Percentiles rank a stretch among this genome's conserved stretches.
These are phyloP conservation scores for Lentinula edodes DNA, from an alignment of 768 basidiomycete genomes.

Conservation along the genomic window DNA sequence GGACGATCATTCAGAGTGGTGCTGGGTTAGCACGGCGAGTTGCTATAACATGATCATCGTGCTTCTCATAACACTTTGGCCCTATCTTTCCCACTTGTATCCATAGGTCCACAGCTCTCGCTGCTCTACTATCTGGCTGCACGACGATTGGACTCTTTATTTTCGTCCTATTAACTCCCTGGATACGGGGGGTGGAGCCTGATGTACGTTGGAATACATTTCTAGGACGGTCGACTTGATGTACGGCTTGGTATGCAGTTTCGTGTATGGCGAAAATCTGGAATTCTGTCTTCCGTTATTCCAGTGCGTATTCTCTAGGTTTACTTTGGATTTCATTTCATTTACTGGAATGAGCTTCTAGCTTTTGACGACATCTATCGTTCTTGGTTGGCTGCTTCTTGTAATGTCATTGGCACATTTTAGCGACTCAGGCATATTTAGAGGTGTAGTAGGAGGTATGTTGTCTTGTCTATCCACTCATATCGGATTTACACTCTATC, in stretches of 20 bases:
- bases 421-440: constrained; percentile 58
- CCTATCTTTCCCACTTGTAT: background rate
- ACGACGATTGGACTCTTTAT: constrained; percentile 67
- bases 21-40: constrained; percentile 49
- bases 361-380: constrained; percentile 62
- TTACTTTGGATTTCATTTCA: background rate
- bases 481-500: background rate
- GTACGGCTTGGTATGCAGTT: constrained; percentile 39
- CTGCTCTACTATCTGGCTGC: constrained; percentile 48
- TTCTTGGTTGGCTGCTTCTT: constrained; percentile 63
- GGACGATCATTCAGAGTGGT: constrained; percentile 28
- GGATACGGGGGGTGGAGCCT: constrained; percentile 60
- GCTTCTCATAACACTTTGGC: background rate
- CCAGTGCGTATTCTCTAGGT: constrained; percentile 34
- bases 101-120: constrained; percentile 46
- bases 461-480: constrained; percentile 3
- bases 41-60: background rate
- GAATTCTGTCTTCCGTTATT: constrained; percentile 60
- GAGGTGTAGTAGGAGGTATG: constrained; percentile 60
- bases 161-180: constrained; percentile 64
- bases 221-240: background rate
- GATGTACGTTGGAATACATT: constrained; percentile 44
- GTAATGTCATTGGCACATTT: constrained; percentile 61
- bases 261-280: constrained; percentile 68
- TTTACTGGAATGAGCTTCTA: constrained; percentile 10